Evolutionary conservation across 345 rosid species (phyloP).

Genomic region (Salix exigua): DNA sequence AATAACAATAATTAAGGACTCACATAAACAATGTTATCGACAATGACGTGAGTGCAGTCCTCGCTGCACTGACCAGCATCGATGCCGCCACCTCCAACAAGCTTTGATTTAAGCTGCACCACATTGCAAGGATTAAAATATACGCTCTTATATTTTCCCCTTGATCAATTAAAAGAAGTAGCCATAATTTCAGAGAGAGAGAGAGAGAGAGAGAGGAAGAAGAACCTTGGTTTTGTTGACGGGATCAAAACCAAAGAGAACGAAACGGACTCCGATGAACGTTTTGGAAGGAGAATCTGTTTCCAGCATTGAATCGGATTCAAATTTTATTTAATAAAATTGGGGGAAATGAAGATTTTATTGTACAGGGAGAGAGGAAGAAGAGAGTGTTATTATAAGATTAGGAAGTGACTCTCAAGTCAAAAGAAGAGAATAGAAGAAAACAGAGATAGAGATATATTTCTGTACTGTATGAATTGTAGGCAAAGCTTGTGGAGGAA

Average conservation of each 20-base stretch:
- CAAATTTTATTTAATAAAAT: neutral
- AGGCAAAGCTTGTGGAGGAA: slow-evolving; percentile 34
- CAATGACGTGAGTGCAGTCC: slow-evolving; percentile 65
- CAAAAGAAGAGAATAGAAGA: neutral
- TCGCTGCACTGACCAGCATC: slow-evolving; percentile 47
- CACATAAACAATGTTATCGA: slow-evolving; percentile 64
- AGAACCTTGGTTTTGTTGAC: slow-evolving; percentile 36
- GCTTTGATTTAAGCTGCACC: slow-evolving; percentile 65
- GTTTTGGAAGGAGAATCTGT: slow-evolving; percentile 32
- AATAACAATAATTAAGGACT: slow-evolving; percentile 9
- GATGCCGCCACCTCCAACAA: slow-evolving; percentile 60
- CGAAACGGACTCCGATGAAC: slow-evolving; percentile 64
- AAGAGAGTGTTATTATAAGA: neutral
- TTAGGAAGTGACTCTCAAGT: neutral
- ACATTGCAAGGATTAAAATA: neutral
- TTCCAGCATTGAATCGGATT: slow-evolving; percentile 30
- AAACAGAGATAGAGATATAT: neutral
- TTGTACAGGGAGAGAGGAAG: neutral
- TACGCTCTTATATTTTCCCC: neutral
- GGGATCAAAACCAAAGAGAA: slow-evolving; percentile 62
- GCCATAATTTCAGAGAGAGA: neutral
- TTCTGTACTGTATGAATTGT: neutral
- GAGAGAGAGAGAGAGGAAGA: neutral
- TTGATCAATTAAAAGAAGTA: neutral
- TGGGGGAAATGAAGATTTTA: neutral